Evolutionary conservation across 495 filamentous ascomycete species (phyloP).

Genomic region (Penicillium cinerascens): DNA sequence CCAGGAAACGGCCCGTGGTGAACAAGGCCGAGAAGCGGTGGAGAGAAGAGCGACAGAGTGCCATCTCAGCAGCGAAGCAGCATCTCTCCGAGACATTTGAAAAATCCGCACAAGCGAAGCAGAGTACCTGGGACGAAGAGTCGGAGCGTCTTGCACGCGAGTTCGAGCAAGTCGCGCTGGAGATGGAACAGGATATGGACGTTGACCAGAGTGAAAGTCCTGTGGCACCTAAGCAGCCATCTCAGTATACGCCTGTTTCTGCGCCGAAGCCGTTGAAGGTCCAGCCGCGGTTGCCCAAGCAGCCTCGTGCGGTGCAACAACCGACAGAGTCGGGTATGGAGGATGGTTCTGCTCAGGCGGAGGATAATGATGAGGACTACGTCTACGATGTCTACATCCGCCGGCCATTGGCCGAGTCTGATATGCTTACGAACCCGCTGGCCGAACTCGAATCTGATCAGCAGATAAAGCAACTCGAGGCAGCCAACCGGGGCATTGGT

Average conservation of each 20-base stretch:
- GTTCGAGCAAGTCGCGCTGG: conserved; percentile 47
- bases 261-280: conserved; percentile 36
- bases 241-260: not conserved
- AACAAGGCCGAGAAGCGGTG: conserved; percentile 44
- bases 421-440: conserved; percentile 32
- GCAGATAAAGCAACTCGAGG: conserved; percentile 28
- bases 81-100: conserved; percentile 35
- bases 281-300: conserved; percentile 34
- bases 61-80: conserved; percentile 40
- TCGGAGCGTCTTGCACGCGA: conserved; percentile 43
- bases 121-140: conserved; percentile 42
- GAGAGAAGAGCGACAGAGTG: conserved; percentile 37
- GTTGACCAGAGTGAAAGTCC: conserved; percentile 1
- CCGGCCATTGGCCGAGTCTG: conserved; percentile 32
- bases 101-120: conserved; percentile 27
- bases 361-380: conserved; percentile 52
- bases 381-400: conserved; percentile 64
- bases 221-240: not conserved
- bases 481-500: conserved; percentile 45
- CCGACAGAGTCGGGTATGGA: conserved; percentile 2
- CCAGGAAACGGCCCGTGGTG: conserved; percentile 42
- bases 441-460: conserved; percentile 30
- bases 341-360: conserved; percentile 14
- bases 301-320: conserved; percentile 17
- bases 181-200: conserved; percentile 32